phyloP scores from a whole-genome alignment of 2,329 filamentous ascomycete species.

The Alternaria gansuensis region DNA sequence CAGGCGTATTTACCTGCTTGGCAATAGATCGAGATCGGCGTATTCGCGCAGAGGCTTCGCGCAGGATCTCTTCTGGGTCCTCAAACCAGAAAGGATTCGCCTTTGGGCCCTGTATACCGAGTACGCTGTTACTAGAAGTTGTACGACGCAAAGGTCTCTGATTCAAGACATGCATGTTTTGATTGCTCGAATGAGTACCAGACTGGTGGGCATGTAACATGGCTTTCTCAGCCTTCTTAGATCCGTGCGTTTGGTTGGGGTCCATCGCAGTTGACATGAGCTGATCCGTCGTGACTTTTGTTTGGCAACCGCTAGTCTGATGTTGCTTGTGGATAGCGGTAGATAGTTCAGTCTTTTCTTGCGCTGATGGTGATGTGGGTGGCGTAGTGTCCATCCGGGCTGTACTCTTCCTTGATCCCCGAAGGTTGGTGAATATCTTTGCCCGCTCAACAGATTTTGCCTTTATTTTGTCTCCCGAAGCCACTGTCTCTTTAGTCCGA shows the following conservation, averaged over 20 bases:
- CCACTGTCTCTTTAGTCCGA: neutral
- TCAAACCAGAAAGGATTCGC: conserved; percentile 30
- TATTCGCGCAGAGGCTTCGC: conserved; percentile 22
- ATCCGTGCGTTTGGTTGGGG: neutral
- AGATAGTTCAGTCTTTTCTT: neutral
- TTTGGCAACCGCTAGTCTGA: neutral
- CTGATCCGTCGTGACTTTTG: neutral
- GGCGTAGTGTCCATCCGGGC: neutral
- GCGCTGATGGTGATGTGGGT: neutral
- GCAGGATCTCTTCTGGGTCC: conserved; percentile 34
- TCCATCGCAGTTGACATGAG: neutral
- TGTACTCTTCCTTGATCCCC: neutral
- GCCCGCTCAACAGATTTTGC: neutral
- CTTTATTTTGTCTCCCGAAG: neutral
- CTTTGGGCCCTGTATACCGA: conserved; percentile 34
- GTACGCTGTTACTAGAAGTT: conserved; percentile 10
- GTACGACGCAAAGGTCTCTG: conserved; percentile 9
- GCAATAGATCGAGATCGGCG: conserved; percentile 19
- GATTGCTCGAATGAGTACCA: neutral
- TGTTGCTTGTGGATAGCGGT: neutral
- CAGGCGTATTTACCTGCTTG: conserved; percentile 12
- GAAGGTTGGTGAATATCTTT: neutral
- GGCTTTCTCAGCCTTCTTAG: neutral
- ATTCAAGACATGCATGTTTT: neutral
- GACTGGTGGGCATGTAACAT: neutral